These are phyloP conservation scores for Zygoascus sp. DNA, from an alignment of 1,139 yeast genomes.

Conservation along the genomic window DNA sequence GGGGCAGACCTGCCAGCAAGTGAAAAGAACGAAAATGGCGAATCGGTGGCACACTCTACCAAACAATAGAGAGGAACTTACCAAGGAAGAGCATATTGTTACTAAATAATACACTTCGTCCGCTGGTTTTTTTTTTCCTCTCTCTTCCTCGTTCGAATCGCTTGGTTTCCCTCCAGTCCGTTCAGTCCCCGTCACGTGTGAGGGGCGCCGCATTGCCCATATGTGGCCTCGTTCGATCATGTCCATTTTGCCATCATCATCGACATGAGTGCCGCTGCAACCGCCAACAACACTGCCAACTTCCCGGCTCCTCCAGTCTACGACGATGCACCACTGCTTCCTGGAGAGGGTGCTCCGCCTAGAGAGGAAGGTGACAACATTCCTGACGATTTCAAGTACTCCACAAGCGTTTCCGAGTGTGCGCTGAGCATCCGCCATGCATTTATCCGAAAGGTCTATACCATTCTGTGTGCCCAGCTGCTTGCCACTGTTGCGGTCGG, in stretches of 20 bases:
- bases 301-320: constrained; percentile 12
- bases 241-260: constrained; percentile 1
- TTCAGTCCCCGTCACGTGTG: too few relatives aligned
- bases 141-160: too few relatives aligned
- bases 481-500: constrained; percentile 60
- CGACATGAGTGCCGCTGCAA: constrained; percentile 1
- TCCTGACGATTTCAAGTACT: constrained; percentile 77
- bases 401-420: constrained; percentile 73
- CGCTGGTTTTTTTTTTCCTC: too few relatives aligned
- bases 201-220: too few relatives aligned
- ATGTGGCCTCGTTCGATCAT: neutral
- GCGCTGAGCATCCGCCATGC: constrained; percentile 70
- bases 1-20: too few relatives aligned
- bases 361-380: constrained; percentile 30
- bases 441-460: constrained; percentile 74
- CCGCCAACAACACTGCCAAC: neutral
- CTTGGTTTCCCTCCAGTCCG: too few relatives aligned
- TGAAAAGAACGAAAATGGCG: too few relatives aligned
- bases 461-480: constrained; percentile 63
- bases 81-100: too few relatives aligned
- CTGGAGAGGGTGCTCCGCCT: constrained; percentile 27
- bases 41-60: too few relatives aligned
- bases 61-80: too few relatives aligned
- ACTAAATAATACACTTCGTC: too few relatives aligned
- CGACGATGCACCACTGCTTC: constrained; percentile 19